Evolutionary conservation across 2,329 filamentous ascomycete genomes (phyloP).

Genomic region (Seiridium unicorne): DNA sequence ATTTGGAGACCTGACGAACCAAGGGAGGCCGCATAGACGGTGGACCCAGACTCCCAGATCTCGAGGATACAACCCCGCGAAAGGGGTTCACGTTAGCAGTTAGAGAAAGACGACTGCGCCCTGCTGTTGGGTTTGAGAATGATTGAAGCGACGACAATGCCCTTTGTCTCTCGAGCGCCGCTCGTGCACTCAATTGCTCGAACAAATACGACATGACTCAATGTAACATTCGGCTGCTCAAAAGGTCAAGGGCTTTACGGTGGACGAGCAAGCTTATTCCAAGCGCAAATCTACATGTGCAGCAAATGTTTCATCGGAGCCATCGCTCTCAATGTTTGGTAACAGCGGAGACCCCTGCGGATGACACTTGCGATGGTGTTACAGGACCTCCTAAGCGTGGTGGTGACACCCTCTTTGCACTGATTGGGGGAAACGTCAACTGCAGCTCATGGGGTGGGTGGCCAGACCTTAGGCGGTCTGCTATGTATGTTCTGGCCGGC

Average conservation of each 20-base stretch:
- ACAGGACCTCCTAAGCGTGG: not conserved
- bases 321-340: not conserved
- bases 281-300: not conserved
- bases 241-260: too few relatives aligned
- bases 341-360: not conserved
- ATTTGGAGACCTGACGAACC: not conserved
- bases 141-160: not conserved
- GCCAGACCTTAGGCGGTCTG: too few relatives aligned
- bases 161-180: not conserved
- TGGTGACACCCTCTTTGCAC: not conserved
- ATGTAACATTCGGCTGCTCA: too few relatives aligned
- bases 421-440: not conserved
- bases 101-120: not conserved
- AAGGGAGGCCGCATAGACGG: not conserved
- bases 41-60: too few relatives aligned
- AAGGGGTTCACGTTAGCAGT: not conserved
- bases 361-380: not conserved
- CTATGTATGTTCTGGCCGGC: too few relatives aligned
- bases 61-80: conserved; percentile 1
- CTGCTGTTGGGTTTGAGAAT: not conserved
- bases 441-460: too few relatives aligned
- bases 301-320: not conserved
- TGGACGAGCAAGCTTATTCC: too few relatives aligned
- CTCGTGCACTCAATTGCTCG: too few relatives aligned
- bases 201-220: not conserved